Conservation (phyloP, 345 rosid genomes). For the Camelina sativa region DNA sequence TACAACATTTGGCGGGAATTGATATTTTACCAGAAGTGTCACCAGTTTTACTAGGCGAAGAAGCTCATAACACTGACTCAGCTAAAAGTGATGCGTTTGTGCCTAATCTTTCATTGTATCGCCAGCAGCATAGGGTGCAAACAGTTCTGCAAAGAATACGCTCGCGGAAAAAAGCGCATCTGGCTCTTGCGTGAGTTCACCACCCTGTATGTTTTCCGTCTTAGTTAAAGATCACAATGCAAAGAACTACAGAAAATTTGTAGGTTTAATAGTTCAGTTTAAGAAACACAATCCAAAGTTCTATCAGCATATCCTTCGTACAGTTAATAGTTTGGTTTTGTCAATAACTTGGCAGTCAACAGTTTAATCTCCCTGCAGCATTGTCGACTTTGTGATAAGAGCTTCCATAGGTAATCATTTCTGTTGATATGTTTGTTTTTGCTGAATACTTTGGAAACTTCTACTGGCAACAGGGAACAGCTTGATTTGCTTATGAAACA, state of each 20-base stretch:
- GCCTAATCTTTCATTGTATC: conserved; percentile 56
- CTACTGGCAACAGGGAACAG: conserved; percentile 89
- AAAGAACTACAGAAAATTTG: conserved; percentile 11
- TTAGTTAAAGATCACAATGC: conserved; percentile 14
- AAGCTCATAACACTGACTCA: conserved; percentile 54
- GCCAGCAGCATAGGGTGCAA: conserved; percentile 68
- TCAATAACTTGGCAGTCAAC: not conserved
- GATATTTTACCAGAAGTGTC: conserved; percentile 91
- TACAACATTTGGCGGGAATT: conserved; percentile 92
- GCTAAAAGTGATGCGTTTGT: conserved; percentile 53
- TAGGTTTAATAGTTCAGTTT: not conserved
- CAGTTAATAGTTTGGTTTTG: conserved; percentile 11
- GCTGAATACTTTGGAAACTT: conserved; percentile 49
- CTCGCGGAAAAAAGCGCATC: conserved; percentile 74
- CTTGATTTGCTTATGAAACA: conserved; percentile 80
- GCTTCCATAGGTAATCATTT: conserved; percentile 12
- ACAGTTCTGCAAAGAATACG: conserved; percentile 84
- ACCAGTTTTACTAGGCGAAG: conserved; percentile 61
- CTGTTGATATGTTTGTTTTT: conserved; percentile 33
- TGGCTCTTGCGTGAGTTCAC: conserved; percentile 94
- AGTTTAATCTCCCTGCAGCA: conserved; percentile 5
- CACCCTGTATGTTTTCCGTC: conserved; percentile 49
- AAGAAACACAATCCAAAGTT: not conserved
- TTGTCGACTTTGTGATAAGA: conserved; percentile 14
- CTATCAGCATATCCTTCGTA: conserved; percentile 6